A percentile compares a stretch with the other conserved stretches of the same genome.
phyloP scores from a whole-genome alignment of 768 basidiomycete species.

The Tricholoma terreum region DNA sequence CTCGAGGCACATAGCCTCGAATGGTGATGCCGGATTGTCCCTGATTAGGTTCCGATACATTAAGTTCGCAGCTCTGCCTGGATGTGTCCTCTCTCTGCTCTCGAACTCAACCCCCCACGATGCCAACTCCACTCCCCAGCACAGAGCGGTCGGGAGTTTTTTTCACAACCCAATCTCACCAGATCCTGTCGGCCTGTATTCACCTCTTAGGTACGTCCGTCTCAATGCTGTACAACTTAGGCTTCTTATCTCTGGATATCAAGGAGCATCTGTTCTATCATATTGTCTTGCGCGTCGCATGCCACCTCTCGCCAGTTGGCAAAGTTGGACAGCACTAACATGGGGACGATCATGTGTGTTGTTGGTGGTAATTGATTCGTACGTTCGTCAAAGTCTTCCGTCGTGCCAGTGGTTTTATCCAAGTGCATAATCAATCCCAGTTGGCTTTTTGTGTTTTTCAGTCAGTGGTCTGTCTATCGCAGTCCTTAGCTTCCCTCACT shows the following conservation, averaged over 20 bases:
- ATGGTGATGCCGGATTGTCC: no score
- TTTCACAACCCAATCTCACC: no score
- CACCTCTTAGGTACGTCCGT: neutral
- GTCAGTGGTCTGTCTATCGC: neutral
- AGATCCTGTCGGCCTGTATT: no score
- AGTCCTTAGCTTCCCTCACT: neutral
- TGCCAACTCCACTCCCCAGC: no score
- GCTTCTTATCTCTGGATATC: neutral
- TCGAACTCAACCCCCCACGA: no score
- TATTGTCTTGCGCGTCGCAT: neutral
- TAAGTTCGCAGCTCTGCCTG: no score
- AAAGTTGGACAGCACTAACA: neutral
- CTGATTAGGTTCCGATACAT: no score
- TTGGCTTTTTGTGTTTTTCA: neutral
- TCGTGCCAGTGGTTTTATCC: no score
- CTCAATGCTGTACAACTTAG: no score
- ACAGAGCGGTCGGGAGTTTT: no score
- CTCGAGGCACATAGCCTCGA: no score
- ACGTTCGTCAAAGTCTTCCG: neutral
- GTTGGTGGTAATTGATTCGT: neutral
- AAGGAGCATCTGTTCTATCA: neutral
- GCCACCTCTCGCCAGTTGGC: neutral
- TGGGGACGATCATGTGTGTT: neutral
- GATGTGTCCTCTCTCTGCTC: no score
- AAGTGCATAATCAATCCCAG: neutral